Evolutionary conservation across 1,284 basidiomycete genomes (phyloP).

Genomic region (Cryptococcus maquisensis): DNA sequence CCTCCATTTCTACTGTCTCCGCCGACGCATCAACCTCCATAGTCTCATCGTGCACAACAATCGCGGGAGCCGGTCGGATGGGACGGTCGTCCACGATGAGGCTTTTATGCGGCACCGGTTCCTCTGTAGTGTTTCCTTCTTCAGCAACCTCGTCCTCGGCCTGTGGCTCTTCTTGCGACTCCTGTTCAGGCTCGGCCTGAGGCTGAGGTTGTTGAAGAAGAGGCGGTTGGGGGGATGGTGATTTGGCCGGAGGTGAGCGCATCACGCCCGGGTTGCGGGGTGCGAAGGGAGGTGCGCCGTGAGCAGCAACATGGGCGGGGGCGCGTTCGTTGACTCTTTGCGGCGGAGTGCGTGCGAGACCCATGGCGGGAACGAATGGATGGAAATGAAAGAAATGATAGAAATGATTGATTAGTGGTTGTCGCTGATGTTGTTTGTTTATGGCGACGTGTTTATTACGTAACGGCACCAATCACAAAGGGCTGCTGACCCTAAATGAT

Average conservation of each 20-base stretch:
- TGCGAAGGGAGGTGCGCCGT: conserved; percentile 10
- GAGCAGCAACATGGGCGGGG: not conserved
- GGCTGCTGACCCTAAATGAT: too few relatives aligned
- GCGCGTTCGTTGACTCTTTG: conserved; percentile 5
- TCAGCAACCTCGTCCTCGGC: not conserved
- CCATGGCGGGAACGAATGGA: conserved; percentile 17
- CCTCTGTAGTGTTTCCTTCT: not conserved
- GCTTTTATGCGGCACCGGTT: not conserved
- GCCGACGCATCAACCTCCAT: conserved; percentile 4
- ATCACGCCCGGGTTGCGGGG: conserved; percentile 24
- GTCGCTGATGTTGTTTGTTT: not conserved
- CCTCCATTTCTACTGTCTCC: not conserved
- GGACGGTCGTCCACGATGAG: conserved; percentile 12
- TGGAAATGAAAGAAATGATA: not conserved
- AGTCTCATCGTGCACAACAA: not conserved
- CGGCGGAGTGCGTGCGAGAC: conserved; percentile 34
- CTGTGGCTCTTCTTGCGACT: not conserved
- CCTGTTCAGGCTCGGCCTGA: not conserved
- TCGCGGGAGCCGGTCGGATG: conserved; percentile 7
- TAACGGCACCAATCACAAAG: too few relatives aligned
- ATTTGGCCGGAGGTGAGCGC: conserved; percentile 7
- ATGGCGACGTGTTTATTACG: too few relatives aligned
- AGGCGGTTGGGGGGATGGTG: not conserved
- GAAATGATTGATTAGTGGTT: not conserved
- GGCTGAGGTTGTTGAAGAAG: not conserved